Base-by-base conservation (phyloP, 2,329 filamentous ascomycete species). In the Leptographium flavum region DNA sequence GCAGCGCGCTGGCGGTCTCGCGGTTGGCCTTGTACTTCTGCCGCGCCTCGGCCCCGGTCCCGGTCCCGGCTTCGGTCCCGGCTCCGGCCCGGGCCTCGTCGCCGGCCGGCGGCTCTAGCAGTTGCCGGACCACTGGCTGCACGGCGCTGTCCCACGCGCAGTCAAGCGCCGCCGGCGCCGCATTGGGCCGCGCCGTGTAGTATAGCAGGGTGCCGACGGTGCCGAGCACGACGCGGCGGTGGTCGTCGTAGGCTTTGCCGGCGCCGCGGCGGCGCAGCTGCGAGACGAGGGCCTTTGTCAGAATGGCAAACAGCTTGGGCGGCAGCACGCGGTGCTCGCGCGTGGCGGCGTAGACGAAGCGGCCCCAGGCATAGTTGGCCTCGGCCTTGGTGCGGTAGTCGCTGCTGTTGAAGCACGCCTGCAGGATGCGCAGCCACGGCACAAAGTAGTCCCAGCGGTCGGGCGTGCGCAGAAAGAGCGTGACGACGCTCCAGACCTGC, bases 321-420 rank as follows among this genome's bases (percentile, higher is more conserved):
- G 74, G 65, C 54, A 83, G 68, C 1, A 68, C 68, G 5, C 64
- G 64, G 19, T 77, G 71, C 51, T 81, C 78, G 0, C 80, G 72
- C 45, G 81, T 73, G 15, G 86, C 71, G 7, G 80, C 74, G 57
- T 82, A 94, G 19, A 92, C 74, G 38, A 95, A 77, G 44, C 84
- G 81, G 54, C 84, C 86, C 85, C 90, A 95, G 1, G 87, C 87
- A 46, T 80, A 67, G 55, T 90, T 87, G 21, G 88, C 85, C 55
- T 93, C 80, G 14, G 76, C 69, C 54, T 81, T 86, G 38, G 81
- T 83, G 38, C 71, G 65, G 4, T 71, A 64, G 50, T 94, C 86
- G 43, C 74, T 74, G 53, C 78, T 82, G 57, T 94, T 94, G 62
- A 96, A 87, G 56, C 86, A 92, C 50, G 71, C 72, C 55, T 94